Evolutionary conservation across 129 eudicot genomes (phyloP).

Genomic region (Ambrosia artemisiifolia): DNA sequence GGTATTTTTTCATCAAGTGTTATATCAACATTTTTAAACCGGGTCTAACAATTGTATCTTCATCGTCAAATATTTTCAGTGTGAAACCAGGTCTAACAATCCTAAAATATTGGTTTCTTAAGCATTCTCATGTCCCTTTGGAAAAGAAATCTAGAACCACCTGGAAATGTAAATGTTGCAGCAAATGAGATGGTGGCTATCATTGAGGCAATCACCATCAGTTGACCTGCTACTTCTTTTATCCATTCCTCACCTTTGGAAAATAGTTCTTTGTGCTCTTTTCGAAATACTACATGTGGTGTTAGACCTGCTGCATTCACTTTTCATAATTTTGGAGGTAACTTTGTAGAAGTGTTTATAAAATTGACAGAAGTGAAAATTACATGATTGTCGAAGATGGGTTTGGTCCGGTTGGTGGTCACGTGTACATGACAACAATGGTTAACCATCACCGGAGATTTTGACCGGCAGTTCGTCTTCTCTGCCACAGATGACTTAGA

Average conservation of each 20-base stretch:
- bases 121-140: constrained; percentile 20
- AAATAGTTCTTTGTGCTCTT: constrained; percentile 22
- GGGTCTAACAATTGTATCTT: too few species aligned
- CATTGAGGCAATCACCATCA: constrained; percentile 19
- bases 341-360: too few species aligned
- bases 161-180: constrained; percentile 27
- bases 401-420: too few species aligned
- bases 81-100: too few species aligned
- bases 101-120: constrained; percentile 18
- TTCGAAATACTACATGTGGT: constrained; percentile 22
- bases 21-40: too few species aligned
- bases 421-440: too few species aligned
- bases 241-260: constrained; percentile 27
- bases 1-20: background rate
- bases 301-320: constrained; percentile 11
- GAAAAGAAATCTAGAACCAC: constrained; percentile 26
- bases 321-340: constrained; percentile 29
- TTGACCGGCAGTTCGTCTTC: background rate
- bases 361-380: too few species aligned
- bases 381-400: too few species aligned
- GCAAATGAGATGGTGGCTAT: constrained; percentile 32
- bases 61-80: too few species aligned
- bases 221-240: constrained; percentile 16
- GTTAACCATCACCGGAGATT: constrained; percentile 34
- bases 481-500: constrained; percentile 15